A percentile compares a stretch with the other conserved stretches of the same genome.
phyloP scores from a whole-genome alignment of 108 stramenopile species.

The Fragilaria radians region DNA sequence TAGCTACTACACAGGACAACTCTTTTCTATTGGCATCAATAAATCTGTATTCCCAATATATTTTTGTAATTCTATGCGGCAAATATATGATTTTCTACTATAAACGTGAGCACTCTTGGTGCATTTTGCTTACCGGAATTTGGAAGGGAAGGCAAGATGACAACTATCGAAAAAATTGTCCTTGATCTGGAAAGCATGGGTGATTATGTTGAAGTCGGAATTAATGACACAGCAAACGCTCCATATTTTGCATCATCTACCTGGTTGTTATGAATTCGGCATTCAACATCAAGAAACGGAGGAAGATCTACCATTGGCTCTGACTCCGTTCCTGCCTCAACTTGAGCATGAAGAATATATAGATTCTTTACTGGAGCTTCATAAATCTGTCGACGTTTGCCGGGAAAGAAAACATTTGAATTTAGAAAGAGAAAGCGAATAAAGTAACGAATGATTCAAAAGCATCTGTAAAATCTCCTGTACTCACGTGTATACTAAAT shows the following conservation, averaged over 20 bases:
- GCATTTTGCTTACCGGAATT: too few relatives aligned
- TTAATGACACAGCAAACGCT: constrained; percentile 41
- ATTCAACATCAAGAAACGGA: constrained; percentile 59
- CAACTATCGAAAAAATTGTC: too few relatives aligned
- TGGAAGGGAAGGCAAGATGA: too few relatives aligned
- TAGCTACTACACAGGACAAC: too few relatives aligned
- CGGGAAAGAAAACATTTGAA: constrained; percentile 1
- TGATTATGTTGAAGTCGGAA: too few relatives aligned
- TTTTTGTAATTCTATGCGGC: too few relatives aligned
- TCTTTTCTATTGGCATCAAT: too few relatives aligned
- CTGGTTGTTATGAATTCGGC: constrained; percentile 19
- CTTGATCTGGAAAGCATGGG: too few relatives aligned
- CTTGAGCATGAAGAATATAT: constrained; percentile 79
- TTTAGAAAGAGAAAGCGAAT: neutral
- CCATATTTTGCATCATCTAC: constrained; percentile 42
- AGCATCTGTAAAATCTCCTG: neutral
- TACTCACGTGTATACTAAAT: constrained; percentile 58
- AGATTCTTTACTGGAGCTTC: constrained; percentile 46
- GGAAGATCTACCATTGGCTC: constrained; percentile 46
- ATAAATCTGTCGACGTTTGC: constrained; percentile 21
- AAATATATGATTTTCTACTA: too few relatives aligned
- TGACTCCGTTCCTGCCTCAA: constrained; percentile 26
- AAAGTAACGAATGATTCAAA: neutral
- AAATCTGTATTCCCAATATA: too few relatives aligned
- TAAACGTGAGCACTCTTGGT: too few relatives aligned